Evolutionary conservation across 192 early-diverging fungal genomes (phyloP).

Genomic region (Entomortierella chlamydospora): DNA sequence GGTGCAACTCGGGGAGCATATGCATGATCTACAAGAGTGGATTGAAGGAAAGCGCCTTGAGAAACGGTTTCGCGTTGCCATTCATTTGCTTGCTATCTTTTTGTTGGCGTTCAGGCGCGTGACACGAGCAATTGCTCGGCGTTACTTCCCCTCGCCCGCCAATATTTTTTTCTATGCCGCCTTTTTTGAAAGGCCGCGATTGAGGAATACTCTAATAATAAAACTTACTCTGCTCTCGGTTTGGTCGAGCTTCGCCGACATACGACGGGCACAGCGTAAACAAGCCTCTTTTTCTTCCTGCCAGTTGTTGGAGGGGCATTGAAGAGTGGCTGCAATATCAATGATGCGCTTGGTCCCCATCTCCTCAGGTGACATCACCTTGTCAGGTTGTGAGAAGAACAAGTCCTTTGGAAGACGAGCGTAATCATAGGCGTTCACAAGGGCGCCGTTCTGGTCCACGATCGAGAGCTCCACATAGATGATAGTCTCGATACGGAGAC

Average conservation of each 20-base stretch:
- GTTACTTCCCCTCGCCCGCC: too few relatives aligned
- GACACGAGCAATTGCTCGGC: too few relatives aligned
- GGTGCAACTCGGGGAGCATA: slow-evolving; percentile 47
- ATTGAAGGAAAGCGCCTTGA: background rate
- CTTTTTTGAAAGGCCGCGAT: background rate
- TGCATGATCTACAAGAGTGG: slow-evolving; percentile 38
- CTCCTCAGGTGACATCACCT: slow-evolving; percentile 47
- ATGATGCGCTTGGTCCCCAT: slow-evolving; percentile 44
- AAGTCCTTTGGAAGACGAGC: slow-evolving; percentile 50
- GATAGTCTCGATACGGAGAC: slow-evolving; percentile 55
- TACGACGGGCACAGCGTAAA: slow-evolving; percentile 49
- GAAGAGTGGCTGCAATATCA: slow-evolving; percentile 35
- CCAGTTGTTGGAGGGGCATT: slow-evolving; percentile 52
- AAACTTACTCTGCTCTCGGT: slow-evolving; percentile 43
- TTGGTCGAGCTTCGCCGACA: slow-evolving; percentile 50
- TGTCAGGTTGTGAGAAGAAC: slow-evolving; percentile 47
- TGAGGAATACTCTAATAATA: background rate
- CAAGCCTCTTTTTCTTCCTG: slow-evolving; percentile 54
- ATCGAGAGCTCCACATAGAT: slow-evolving; percentile 55
- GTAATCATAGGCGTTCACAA: slow-evolving; percentile 38
- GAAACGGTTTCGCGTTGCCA: background rate
- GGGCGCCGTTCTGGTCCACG: slow-evolving; percentile 21
- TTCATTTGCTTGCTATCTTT: too few relatives aligned
- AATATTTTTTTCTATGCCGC: background rate
- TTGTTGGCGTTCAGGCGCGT: too few relatives aligned